phyloP scores from a whole-genome alignment of 805 yeast genomes.

The Candida corydali region DNA sequence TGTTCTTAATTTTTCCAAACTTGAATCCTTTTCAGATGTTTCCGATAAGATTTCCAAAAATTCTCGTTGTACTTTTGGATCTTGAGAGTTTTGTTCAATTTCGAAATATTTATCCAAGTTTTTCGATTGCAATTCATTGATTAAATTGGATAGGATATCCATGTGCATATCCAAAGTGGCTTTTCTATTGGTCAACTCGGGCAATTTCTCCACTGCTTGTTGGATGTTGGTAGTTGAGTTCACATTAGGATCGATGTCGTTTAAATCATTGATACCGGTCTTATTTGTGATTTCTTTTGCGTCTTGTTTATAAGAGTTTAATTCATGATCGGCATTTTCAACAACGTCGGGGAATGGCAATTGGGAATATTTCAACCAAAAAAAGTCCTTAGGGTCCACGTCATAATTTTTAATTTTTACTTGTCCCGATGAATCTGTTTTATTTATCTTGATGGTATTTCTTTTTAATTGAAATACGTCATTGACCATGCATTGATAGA shows the following conservation, averaged over 20 bases:
- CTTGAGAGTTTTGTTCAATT: constrained; percentile 78
- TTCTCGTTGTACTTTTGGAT: constrained; percentile 52
- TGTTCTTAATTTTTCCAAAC: constrained; percentile 81
- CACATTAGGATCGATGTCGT: constrained; percentile 61
- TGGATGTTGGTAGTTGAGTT: constrained; percentile 66
- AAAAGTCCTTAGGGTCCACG: constrained; percentile 88
- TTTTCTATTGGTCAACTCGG: constrained; percentile 87
- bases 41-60: constrained; percentile 57
- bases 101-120: constrained; percentile 89
- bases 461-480: constrained; percentile 82
- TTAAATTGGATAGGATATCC: constrained; percentile 83
- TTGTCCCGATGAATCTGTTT: constrained; percentile 22
- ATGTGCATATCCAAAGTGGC: constrained; percentile 91
- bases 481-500: constrained; percentile 92
- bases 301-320: constrained; percentile 76
- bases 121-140: constrained; percentile 81
- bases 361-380: constrained; percentile 81
- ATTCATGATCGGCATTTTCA: constrained; percentile 85
- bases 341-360: constrained; percentile 99
- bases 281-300: constrained; percentile 80
- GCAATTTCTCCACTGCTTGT: constrained; percentile 87
- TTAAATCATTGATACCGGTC: constrained; percentile 68
- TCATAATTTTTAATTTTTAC: constrained; percentile 60
- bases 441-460: constrained; percentile 69
- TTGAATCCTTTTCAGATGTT: constrained; percentile 53